A percentile compares a stretch with the other conserved stretches of the same genome.
Evolutionary conservation across 441 rosid genomes (phyloP).

Genomic region (Euphorbia neoarborescens): DNA sequence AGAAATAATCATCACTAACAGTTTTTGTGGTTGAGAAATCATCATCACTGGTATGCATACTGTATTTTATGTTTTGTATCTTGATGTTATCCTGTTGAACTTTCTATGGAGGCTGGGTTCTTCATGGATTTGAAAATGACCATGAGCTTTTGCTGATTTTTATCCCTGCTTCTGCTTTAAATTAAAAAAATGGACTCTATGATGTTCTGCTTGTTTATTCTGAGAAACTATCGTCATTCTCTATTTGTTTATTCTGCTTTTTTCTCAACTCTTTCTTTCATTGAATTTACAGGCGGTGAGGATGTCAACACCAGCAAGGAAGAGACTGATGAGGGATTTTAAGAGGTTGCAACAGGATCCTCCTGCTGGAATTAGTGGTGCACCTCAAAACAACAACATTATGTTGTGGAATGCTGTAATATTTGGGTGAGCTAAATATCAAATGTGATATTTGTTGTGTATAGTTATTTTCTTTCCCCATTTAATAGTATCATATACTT

Average conservation of each 20-base stretch:
- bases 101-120: background rate
- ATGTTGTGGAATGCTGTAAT: conserved; percentile 78
- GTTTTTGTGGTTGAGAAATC: no score
- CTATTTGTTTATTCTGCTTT: background rate
- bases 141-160: background rate
- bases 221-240: background rate
- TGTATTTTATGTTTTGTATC: background rate
- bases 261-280: background rate
- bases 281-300: conserved; percentile 18
- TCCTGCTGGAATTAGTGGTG: conserved; percentile 70
- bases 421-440: conserved; percentile 37
- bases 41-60: background rate
- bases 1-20: no score
- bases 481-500: background rate
- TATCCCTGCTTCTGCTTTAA: background rate
- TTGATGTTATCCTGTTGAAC: background rate
- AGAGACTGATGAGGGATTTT: conserved; percentile 77
- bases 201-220: background rate
- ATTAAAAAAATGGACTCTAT: no score
- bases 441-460: background rate
- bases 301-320: conserved; percentile 73
- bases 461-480: background rate
- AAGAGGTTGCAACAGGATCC: conserved; percentile 81
- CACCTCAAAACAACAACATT: conserved; percentile 67
- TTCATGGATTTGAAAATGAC: background rate